Conservation (phyloP, 768 basidiomycete species). For the Boletellus emodensis region DNA sequence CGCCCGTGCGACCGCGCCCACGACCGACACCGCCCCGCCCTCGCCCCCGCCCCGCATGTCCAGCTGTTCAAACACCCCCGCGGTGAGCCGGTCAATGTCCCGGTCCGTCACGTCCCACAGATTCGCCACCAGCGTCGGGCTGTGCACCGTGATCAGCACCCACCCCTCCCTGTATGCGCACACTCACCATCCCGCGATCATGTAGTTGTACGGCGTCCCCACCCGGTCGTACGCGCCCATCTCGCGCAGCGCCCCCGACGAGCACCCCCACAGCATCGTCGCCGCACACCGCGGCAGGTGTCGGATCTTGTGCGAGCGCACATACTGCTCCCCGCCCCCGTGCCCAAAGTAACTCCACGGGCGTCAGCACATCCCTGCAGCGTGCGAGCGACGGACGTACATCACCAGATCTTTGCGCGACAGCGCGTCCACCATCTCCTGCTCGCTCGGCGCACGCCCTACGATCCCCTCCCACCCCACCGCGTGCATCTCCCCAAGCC, state of each 20-base stretch:
- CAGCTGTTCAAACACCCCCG: conserved; percentile 74
- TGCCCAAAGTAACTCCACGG: conserved; percentile 88
- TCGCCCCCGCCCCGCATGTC: conserved; percentile 10
- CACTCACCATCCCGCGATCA: conserved; percentile 94
- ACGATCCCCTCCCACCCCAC: conserved; percentile 83
- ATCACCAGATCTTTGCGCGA: conserved; percentile 79
- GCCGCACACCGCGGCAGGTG: conserved; percentile 83
- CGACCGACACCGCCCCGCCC: conserved; percentile 41
- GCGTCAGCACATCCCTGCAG: conserved; percentile 3
- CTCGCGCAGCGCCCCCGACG: conserved; percentile 81
- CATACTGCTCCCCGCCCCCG: conserved; percentile 92
- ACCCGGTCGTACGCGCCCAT: conserved; percentile 93
- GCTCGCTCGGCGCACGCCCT: conserved; percentile 75
- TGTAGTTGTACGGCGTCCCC: conserved; percentile 92
- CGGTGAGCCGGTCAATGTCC: conserved; percentile 92
- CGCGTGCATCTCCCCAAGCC: conserved; percentile 66
- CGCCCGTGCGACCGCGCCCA: conserved; percentile 75
- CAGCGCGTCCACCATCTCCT: conserved; percentile 75
- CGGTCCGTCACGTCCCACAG: conserved; percentile 98
- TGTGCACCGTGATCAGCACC: conserved; percentile 29
- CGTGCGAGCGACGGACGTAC: conserved; percentile 45
- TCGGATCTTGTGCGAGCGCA: conserved; percentile 81
- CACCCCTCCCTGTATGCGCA: neutral
- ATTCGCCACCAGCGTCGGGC: conserved; percentile 90
- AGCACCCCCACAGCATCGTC: conserved; percentile 99